Evolutionary conservation across 1,139 yeast species (phyloP), one percentile per base, ranked within the genome.

Genomic region (Eremothecium cymbalariae): DNA sequence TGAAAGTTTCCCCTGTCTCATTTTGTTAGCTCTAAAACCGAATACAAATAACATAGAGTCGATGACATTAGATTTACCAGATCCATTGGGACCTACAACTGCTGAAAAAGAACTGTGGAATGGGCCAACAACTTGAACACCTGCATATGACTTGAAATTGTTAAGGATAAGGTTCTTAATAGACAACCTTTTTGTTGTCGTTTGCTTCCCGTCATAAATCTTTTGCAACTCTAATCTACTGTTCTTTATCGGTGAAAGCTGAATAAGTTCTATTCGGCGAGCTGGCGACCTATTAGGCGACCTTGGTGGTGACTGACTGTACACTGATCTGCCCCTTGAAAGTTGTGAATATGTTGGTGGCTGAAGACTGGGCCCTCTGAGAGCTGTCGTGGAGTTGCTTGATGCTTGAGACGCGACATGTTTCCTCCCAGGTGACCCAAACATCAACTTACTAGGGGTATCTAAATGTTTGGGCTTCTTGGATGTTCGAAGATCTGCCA

Each of bases 11-110:
- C 94, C 86, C 48, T 93, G 99, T 53, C 99, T 77, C 96, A 93
- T 86, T 57, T 93, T 90, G 55, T 77, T 75, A 1, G 98, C 98
- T 43, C 98, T 68, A 59, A 93, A 93, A 0, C 99, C 99, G 63
- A 93, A 93, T 3, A 93, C 98, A 59, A 93, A 93, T 40, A 93
- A 66, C 72, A 93, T 72, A 2, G 97, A 83, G 55, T 93, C 99
- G 45, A 93, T 93, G 25, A 93, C 98, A 55, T 93, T 93, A 8
- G 97, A 88, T 59, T 90, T 90, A 6, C 98, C 98, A 25, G 95
- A 83, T 19, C 99, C 99, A 57, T 93, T 93, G 3, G 98, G 98
- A 0, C 99, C 99, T n/a, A 93, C 97, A 7, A 93, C 94, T 0
- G 99, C 96, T 6, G 95, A 84, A 55, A 93, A 93, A 2, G 94